phyloP scores from a whole-genome alignment of 768 basidiomycete species.

The Mycena filopes region DNA sequence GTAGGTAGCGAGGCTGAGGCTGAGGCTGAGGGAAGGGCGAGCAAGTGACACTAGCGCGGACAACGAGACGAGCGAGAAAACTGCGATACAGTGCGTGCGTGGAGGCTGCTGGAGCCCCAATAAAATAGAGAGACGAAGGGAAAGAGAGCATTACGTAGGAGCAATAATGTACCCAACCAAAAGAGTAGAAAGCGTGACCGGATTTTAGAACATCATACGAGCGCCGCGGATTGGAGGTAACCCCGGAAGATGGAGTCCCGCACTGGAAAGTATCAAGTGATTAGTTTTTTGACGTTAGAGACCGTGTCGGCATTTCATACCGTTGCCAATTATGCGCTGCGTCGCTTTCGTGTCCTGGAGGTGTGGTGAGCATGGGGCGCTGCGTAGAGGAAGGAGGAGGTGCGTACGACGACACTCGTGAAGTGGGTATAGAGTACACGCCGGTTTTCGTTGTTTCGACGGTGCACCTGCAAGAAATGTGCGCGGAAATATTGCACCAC shows the following conservation, averaged over 20 bases:
- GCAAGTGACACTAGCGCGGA: not conserved
- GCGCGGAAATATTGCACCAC: slow-evolving; percentile 89
- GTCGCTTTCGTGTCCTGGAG: slow-evolving; percentile 84
- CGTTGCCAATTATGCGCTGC: slow-evolving; percentile 84
- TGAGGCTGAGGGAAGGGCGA: slow-evolving; percentile 4
- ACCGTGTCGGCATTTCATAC: slow-evolving; percentile 46
- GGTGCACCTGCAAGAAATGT: slow-evolving; percentile 86
- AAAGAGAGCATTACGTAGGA: slow-evolving; percentile 30
- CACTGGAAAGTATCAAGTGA: slow-evolving; percentile 51
- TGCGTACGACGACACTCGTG: slow-evolving; percentile 79
- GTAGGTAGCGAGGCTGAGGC: slow-evolving; percentile 6
- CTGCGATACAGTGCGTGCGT: slow-evolving; percentile 14
- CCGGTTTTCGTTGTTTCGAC: slow-evolving; percentile 81
- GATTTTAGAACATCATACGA: slow-evolving; percentile 56
- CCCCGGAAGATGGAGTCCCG: slow-evolving; percentile 82
- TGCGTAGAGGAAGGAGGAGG: slow-evolving; percentile 6
- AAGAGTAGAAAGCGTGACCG: not conserved
- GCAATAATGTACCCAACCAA: slow-evolving; percentile 26
- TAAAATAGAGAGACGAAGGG: too few relatives aligned
- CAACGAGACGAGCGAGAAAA: not conserved
- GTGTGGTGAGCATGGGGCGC: not conserved
- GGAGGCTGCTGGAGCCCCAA: not conserved
- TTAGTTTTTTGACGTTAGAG: slow-evolving; percentile 23
- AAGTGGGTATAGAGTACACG: slow-evolving; percentile 86
- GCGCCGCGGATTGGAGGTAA: slow-evolving; percentile 76